Base-by-base conservation (phyloP, 2,329 filamentous ascomycete species). In the Bipolaris zeicola region DNA sequence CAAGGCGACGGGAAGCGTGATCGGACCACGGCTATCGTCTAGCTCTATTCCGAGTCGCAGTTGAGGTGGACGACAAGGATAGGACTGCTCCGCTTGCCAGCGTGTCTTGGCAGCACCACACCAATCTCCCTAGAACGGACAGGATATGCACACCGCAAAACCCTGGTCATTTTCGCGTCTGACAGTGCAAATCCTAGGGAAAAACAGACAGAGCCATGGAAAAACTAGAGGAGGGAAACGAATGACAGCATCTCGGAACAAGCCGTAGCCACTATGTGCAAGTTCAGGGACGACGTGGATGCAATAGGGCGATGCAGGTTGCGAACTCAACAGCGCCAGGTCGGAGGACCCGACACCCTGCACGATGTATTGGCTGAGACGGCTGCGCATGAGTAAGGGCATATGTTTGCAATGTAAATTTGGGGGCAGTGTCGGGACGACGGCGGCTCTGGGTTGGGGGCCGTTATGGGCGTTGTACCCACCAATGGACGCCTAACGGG, bases 361-460 rank as follows among this genome's bases (percentile, higher is more conserved):
- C 18, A n/a, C 31, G 13, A 47, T 16, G n/a, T 24, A 20, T 37
- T 22, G 34, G 13, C n/a, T 4, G 20, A 38, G 38, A 22, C 14
- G 4, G 22, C 13, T 42, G 28, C 28, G 28, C 28, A 31, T 13
- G 28, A 31, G 28, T 31, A 31, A 42, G 39, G 14, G 39, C 13
- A 24, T 42, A 5, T 22, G 11, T 41, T 22, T 42, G 13, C 38
- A n/a, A 43, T 16, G 28, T 24, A 31, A 31, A 36, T 18, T 33
- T 34, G 20, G 26, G 37, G 38, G 48, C 48, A 34, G 48, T 50
- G 48, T 50, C 42, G 34, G n/a, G 16, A 20, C 18, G 28, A 37
- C 5, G 18, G 28, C 39, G 48, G 47, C 13, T 43, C 38, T 43
- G 38, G 13, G 24, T 50, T 50, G 48, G 48, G 38, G 48, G 48